phyloP scores from a whole-genome alignment of 2,329 filamentous ascomycete genomes.

The Botrytis galanthina region DNA sequence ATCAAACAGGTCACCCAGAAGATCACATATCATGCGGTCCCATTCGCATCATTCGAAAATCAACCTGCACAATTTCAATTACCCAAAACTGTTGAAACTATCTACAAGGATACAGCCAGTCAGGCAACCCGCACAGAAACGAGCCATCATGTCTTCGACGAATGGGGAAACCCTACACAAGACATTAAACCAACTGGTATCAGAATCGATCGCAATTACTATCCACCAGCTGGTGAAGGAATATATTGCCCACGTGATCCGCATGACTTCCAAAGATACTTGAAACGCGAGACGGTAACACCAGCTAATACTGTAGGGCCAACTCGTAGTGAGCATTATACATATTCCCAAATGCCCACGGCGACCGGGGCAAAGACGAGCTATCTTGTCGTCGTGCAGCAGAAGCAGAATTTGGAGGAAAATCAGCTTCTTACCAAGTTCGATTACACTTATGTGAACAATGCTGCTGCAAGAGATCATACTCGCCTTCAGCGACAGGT shows the following conservation, averaged over 20 bases:
- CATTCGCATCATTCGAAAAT: not conserved
- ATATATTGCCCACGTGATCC: conserved; percentile 12
- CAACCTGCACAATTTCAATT: conserved; percentile 18
- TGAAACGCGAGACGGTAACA: conserved; percentile 13
- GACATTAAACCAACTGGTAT: conserved; percentile 10
- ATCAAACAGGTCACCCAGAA: conserved; percentile 9
- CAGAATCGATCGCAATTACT: conserved; percentile 7
- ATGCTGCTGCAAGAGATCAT: conserved; percentile 3
- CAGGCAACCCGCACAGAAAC: conserved; percentile 1
- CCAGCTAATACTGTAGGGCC: not conserved
- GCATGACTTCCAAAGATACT: conserved; percentile 12
- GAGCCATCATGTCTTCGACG: conserved; percentile 8
- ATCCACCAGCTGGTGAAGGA: conserved; percentile 5
- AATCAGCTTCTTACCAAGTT: not conserved
- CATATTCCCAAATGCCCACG: conserved; percentile 13
- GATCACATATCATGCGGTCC: conserved; percentile 14
- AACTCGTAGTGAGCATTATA: conserved; percentile 11
- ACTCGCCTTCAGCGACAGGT: conserved; percentile 8
- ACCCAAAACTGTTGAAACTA: conserved; percentile 4
- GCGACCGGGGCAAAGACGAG: not conserved
- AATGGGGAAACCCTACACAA: conserved; percentile 12
- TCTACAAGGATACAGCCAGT: conserved; percentile 10
- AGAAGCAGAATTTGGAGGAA: not conserved
- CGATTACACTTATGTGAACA: conserved; percentile 13
- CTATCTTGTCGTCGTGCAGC: conserved; percentile 3